Evolutionary conservation across 2,329 filamentous ascomycete genomes (phyloP), one percentile per base, ranked within the genome.

Genomic region (Eutypella sp.): DNA sequence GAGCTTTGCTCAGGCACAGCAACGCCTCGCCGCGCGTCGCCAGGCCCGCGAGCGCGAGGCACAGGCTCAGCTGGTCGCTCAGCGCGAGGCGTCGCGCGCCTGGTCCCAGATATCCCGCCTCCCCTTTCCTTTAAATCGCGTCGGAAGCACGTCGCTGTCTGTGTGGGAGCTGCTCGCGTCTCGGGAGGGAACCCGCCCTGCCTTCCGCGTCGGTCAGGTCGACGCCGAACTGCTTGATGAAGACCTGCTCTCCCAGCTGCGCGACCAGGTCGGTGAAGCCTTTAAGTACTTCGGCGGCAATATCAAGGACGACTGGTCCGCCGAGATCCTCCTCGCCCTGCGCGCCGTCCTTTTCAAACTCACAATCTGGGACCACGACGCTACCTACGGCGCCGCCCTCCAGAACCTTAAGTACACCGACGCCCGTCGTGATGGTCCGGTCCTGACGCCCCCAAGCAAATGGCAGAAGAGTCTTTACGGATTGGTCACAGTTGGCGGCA

Each of bases 151-250:
- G 0, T 69, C 70, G 27, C 61, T 78, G 16, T 68, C 70, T 31
- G 68, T 81, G 45, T 95, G 87, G 89, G 81, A 90, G 60, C 71
- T 77, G 4, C 70, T 92, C 36, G 81, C 80, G 33, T 84, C 85
- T 5, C 82, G 87, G 49, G 84, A 90, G 61, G 89, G 89, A 38
- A 92, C 87, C 20, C 75, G 82, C 15, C 92, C 93, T 5, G 85
- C 88, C 10, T 96, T 96, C 65, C 84, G 93, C 44, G 93, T 99
- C 23, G 90, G 92, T 23, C 93, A 99, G 69, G 89, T 97, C 37
- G 93, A 99, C 66, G 90, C 93, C 31, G 93, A 97, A 66, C 74
- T 99, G 41, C 77, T 99, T 16, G 93, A 99, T 66, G 89, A 96
- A 62, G 93, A 97, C 70, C 75, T 99, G 39, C 75, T 97, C 20